phyloP scores from a whole-genome alignment of 345 rosid species.

The Populus davidiana region DNA sequence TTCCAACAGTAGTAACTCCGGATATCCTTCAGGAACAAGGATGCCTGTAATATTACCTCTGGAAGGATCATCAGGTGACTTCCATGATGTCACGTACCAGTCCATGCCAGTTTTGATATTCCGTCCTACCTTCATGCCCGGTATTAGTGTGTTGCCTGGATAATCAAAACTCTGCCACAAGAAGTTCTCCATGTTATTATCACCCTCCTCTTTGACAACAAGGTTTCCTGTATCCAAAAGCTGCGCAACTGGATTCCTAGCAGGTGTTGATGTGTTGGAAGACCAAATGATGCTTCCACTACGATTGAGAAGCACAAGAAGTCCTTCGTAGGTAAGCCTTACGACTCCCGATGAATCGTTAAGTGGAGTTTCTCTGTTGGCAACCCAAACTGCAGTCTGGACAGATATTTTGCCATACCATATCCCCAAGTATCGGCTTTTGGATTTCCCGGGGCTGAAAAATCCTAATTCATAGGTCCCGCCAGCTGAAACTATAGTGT shows the following conservation, averaged over 20 bases:
- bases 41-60: conserved; percentile 17
- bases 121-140: not conserved
- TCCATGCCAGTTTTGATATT: not conserved
- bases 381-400: too few species aligned
- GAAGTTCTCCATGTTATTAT: too few species aligned
- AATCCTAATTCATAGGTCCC: too few species aligned
- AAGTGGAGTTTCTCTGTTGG: too few species aligned
- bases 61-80: conserved; percentile 30
- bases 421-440: too few species aligned
- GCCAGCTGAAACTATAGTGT: too few species aligned
- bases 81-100: conserved; percentile 37
- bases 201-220: not conserved
- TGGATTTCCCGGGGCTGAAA: too few species aligned
- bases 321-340: too few species aligned
- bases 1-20: conserved; percentile 16
- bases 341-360: too few species aligned
- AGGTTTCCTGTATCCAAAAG: not conserved
- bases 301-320: not conserved
- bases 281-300: too few species aligned
- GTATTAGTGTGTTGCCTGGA: not conserved
- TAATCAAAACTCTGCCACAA: not conserved
- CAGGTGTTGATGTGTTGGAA: too few species aligned
- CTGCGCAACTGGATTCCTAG: not conserved
- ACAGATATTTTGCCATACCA: too few species aligned
- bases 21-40: conserved; percentile 23